A percentile compares a stretch with the other conserved stretches of the same genome.
phyloP scores from a whole-genome alignment of 441 rosid genomes.

The Gossypium aridum region DNA sequence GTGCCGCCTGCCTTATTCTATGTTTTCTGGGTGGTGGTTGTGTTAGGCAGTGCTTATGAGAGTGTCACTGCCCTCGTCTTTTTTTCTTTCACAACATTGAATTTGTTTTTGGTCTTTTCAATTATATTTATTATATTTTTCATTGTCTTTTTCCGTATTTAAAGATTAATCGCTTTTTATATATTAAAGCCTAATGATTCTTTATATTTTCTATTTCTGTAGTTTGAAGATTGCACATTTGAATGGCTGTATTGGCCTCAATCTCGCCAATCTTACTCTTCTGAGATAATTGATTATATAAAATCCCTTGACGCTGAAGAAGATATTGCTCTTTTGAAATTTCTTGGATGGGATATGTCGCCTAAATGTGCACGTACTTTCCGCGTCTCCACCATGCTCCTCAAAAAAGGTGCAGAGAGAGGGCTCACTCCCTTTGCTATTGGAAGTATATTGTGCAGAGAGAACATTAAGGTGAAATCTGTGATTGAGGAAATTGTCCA shows the following conservation, averaged over 20 bases:
- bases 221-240: constrained; percentile 84
- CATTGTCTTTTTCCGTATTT: neutral
- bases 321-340: constrained; percentile 55
- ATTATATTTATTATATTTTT: neutral
- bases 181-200: neutral
- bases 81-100: neutral
- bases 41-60: neutral
- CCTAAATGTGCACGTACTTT: constrained; percentile 44
- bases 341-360: constrained; percentile 68
- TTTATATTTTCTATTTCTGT: constrained; percentile 13
- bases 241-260: constrained; percentile 93
- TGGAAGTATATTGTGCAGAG: constrained; percentile 70
- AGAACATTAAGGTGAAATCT: constrained; percentile 37
- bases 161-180: neutral
- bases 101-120: neutral
- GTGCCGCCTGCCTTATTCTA: neutral
- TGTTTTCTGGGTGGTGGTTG: neutral
- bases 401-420: constrained; percentile 70
- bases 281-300: constrained; percentile 50
- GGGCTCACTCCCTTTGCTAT: constrained; percentile 61
- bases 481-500: constrained; percentile 41
- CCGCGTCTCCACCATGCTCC: constrained; percentile 66
- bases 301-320: constrained; percentile 63
- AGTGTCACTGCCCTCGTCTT: neutral
- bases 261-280: constrained; percentile 56